phyloP scores from a whole-genome alignment of 257 asterid genomes.

The Primulina huaijiensis region DNA sequence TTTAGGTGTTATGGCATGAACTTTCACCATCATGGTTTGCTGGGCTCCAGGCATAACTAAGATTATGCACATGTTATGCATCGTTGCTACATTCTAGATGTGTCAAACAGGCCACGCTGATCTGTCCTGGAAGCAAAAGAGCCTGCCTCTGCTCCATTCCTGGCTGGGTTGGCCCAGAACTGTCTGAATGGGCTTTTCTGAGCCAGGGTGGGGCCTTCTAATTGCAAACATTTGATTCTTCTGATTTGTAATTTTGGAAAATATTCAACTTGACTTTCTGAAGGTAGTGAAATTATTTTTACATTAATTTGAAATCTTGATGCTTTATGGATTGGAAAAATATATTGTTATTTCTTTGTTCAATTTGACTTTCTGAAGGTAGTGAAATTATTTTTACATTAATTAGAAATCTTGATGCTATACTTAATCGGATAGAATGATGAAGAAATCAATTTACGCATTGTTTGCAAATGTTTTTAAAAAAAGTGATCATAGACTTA shows the following conservation, averaged over 20 bases:
- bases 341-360: too few relatives aligned
- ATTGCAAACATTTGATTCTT: background rate
- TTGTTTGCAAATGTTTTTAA: too few relatives aligned
- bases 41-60: background rate
- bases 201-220: background rate
- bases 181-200: background rate
- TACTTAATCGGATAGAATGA: background rate
- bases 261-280: background rate
- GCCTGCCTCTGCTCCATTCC: background rate
- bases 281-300: too few relatives aligned
- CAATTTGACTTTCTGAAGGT: background rate
- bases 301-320: background rate
- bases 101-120: background rate
- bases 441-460: background rate
- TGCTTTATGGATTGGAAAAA: background rate
- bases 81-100: background rate
- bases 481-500: too few relatives aligned
- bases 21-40: conserved; percentile 7
- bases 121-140: background rate
- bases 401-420: background rate
- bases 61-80: background rate
- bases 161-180: background rate
- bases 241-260: background rate
- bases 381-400: too few relatives aligned
- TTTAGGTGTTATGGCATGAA: conserved; percentile 8